Base-by-base conservation (phyloP, 2,329 filamentous ascomycete genomes). In the Fusarium marasasianum region DNA sequence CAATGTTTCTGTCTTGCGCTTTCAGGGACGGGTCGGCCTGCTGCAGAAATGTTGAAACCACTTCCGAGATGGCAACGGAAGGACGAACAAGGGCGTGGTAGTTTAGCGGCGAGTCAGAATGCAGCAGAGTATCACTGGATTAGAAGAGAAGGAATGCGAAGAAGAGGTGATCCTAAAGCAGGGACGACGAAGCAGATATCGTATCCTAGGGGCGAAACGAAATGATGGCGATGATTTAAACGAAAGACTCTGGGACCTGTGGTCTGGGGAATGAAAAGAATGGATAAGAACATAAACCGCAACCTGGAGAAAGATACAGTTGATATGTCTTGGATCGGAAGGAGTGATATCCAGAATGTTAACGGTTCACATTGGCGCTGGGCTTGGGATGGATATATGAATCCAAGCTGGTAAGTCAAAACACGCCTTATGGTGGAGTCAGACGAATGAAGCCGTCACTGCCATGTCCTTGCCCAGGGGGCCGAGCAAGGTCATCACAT, bases 381-480 rank as follows among this genome's bases (percentile, higher is more conserved):
- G 70, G 61, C 68, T 67, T 65, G 63, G 70, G 75, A 74, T 75
- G 73, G 64, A 77, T 78, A 79, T 79, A 79, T 76, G 75, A 66
- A 56, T 71, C 51, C 69, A 76, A 65, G 63, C 33, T 26, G 60
- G 63, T 73, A 70, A 72, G 60, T 44, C 62, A 61, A 55, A 59
- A 69, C 63, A 72, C 69, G 53, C 68, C 72, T 74, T 59, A 48
- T 58, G 58, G 66, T 73, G 70, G 77, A 70, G 71, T 69, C 71
- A 41, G 66, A 65, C 58, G 71, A 73, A 73, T 66, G 69, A 71
- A 73, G 68, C 71, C 71, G 63, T 73, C 65, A 63, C 69, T 72
- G 56, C 73, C 66, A 74, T 69, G 59, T 71, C 76, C 75, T 72
- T 76, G 76, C 69, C 63, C 60, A 67, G 68, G 76, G 75, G 76